Percentiles rank a stretch among this genome's conserved stretches.
These are phyloP conservation scores for Colletotrichum zoysiae DNA, from an alignment of 2,329 filamentous ascomycete species.

Conservation along the genomic window DNA sequence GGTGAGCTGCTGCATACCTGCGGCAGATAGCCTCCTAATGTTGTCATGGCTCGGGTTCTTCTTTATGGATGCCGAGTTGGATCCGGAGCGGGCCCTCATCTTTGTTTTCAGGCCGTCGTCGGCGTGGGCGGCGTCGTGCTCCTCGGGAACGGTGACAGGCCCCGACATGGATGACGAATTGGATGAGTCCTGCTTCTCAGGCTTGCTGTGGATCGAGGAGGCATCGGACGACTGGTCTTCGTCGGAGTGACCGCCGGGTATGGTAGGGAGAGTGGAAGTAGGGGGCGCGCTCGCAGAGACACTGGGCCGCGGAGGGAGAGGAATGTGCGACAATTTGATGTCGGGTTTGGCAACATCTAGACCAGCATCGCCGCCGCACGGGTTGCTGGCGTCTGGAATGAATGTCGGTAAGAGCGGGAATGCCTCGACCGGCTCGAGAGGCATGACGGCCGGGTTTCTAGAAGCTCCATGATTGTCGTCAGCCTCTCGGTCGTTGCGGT, in stretches of 20 bases:
- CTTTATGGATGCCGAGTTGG: slow-evolving; percentile 39
- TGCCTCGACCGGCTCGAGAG: slow-evolving; percentile 29
- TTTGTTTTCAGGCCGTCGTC: slow-evolving; percentile 18
- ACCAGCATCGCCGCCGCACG: neutral
- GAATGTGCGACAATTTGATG: slow-evolving; percentile 36
- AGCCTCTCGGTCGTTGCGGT: slow-evolving; percentile 22
- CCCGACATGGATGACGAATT: slow-evolving; percentile 34
- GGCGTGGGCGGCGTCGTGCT: slow-evolving; percentile 14
- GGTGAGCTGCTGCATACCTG: slow-evolving; percentile 70
- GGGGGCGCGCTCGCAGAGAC: slow-evolving; percentile 38
- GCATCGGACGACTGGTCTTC: slow-evolving; percentile 41
- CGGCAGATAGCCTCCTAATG: slow-evolving; percentile 67
- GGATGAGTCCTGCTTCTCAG: slow-evolving; percentile 25
- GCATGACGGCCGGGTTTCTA: slow-evolving; percentile 4
- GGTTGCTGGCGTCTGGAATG: slow-evolving; percentile 13
- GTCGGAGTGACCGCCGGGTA: slow-evolving; percentile 39
- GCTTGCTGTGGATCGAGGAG: slow-evolving; percentile 36
- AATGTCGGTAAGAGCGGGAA: slow-evolving; percentile 35
- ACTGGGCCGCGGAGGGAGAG: slow-evolving; percentile 31
- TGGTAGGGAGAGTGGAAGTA: slow-evolving; percentile 39
- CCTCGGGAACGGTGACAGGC: slow-evolving; percentile 23
- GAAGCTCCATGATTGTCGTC: slow-evolving; percentile 28
- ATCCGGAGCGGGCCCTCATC: slow-evolving; percentile 24
- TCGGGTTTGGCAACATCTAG: slow-evolving; percentile 24
- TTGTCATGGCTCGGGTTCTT: slow-evolving; percentile 55